A percentile compares a stretch with the other conserved stretches of the same genome.
Evolutionary conservation across 176 grass and related monocot genomes (phyloP).

Genomic region (Avena sativa): DNA sequence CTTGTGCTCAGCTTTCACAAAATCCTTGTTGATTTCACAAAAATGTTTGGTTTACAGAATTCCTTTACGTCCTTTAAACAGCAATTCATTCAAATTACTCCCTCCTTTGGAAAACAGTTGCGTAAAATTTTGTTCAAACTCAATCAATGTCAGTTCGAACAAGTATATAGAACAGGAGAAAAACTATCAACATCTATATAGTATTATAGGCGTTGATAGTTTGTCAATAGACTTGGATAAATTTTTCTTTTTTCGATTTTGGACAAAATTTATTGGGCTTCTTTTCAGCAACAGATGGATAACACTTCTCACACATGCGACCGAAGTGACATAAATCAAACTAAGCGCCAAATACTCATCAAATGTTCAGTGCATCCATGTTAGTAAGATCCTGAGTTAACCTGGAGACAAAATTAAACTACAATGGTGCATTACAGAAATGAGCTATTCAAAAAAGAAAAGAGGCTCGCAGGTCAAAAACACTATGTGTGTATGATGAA

Average conservation of each 20-base stretch:
- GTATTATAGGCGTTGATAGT: too few relatives aligned
- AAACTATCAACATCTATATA: too few relatives aligned
- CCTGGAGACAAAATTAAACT: conserved; percentile 27
- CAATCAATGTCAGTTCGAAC: too few relatives aligned
- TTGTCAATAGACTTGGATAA: background rate
- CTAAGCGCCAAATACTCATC: background rate
- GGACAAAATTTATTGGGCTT: background rate
- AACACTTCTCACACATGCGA: background rate
- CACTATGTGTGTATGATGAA: conserved; percentile 28
- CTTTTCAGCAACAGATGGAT: background rate
- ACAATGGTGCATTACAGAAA: conserved; percentile 34
- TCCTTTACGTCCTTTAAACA: too few relatives aligned
- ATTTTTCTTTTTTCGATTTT: background rate
- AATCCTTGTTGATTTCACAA: too few relatives aligned
- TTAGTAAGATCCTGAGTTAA: background rate
- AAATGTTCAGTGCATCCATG: conserved; percentile 5
- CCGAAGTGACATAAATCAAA: conserved; percentile 3
- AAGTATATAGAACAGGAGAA: too few relatives aligned
- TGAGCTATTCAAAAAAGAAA: conserved; percentile 25
- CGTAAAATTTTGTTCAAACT: too few relatives aligned
- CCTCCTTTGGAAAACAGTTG: too few relatives aligned
- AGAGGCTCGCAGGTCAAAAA: conserved; percentile 30
- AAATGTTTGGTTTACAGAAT: too few relatives aligned
- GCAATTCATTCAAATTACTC: too few relatives aligned
- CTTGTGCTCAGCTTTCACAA: too few relatives aligned